Conservation (phyloP, 139 green algal species). For the Volvox reticuliferus region DNA sequence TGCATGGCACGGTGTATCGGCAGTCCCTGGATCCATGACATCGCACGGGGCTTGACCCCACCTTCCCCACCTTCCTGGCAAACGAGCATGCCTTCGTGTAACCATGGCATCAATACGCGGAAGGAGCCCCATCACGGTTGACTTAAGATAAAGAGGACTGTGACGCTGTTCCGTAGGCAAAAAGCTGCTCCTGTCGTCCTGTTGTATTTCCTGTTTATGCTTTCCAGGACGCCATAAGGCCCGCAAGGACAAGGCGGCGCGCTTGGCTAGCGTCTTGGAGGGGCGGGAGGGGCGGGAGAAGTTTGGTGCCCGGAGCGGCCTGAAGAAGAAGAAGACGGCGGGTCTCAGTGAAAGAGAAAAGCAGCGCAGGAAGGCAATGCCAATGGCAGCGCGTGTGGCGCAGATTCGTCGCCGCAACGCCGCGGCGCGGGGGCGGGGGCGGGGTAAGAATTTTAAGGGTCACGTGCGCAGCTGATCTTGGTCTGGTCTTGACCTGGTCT, state of each 20-base stretch:
- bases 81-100: too few relatives aligned
- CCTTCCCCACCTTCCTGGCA: too few relatives aligned
- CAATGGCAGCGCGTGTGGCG: slow-evolving; percentile 81
- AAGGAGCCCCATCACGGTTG: too few relatives aligned
- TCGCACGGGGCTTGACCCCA: too few relatives aligned
- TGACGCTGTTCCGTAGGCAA: too few relatives aligned
- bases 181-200: too few relatives aligned
- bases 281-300: slow-evolving; percentile 89
- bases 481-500: too few relatives aligned
- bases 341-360: slow-evolving; percentile 94
- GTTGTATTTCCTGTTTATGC: too few relatives aligned
- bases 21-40: too few relatives aligned
- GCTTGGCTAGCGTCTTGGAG: slow-evolving; percentile 79
- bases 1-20: too few relatives aligned
- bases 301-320: slow-evolving; percentile 80
- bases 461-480: slow-evolving; percentile 47
- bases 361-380: slow-evolving; percentile 89
- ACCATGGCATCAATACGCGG: too few relatives aligned
- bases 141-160: too few relatives aligned
- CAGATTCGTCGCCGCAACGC: slow-evolving; percentile 70
- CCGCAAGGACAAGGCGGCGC: slow-evolving; percentile 85
- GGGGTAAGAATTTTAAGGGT: slow-evolving; percentile 87
- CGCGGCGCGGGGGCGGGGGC: slow-evolving; percentile 44
- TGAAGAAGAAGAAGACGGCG: slow-evolving; percentile 87
- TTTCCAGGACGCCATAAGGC: slow-evolving; percentile 51